Conservation (phyloP, 306 rosid genomes). For the Malus domestica region DNA sequence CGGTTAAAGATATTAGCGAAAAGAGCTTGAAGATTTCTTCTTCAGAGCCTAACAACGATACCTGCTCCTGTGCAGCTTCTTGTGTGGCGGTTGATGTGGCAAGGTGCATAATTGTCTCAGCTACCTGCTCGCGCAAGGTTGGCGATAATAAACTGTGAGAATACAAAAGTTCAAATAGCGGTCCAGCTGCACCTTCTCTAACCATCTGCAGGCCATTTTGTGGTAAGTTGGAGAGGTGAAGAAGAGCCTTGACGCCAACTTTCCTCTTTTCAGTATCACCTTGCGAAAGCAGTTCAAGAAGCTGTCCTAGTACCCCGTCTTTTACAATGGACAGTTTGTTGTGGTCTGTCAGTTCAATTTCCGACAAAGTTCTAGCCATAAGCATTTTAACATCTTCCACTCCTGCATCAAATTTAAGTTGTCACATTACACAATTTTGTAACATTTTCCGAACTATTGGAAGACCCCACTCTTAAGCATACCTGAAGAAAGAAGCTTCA, state of each 20-base stretch:
- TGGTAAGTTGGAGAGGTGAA: conserved; percentile 44
- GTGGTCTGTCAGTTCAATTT: conserved; percentile 48
- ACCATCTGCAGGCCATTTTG: conserved; percentile 53
- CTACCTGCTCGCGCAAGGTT: conserved; percentile 39
- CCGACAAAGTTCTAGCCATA: conserved; percentile 49
- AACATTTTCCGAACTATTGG: not conserved
- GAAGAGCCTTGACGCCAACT: conserved; percentile 41
- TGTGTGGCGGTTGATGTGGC: conserved; percentile 40
- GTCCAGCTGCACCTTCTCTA: conserved; percentile 43
- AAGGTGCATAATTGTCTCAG: conserved; percentile 50
- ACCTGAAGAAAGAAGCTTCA: conserved; percentile 62
- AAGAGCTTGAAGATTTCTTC: conserved; percentile 52
- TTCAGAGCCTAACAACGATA: conserved; percentile 42
- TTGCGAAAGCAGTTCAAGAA: conserved; percentile 46
- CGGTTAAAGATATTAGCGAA: conserved; percentile 46
- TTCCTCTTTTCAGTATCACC: conserved; percentile 34
- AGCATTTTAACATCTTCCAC: conserved; percentile 25
- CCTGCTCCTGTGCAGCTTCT: conserved; percentile 27
- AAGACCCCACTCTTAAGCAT: conserved; percentile 6
- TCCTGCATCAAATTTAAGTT: conserved; percentile 29
- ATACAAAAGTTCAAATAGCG: conserved; percentile 47
- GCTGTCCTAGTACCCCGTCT: conserved; percentile 47
- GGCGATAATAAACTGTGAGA: conserved; percentile 37
- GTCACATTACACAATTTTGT: not conserved
- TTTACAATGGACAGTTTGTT: conserved; percentile 35